Base-by-base conservation (phyloP, 805 yeast species). In the Priceomyces fermenticarens region DNA sequence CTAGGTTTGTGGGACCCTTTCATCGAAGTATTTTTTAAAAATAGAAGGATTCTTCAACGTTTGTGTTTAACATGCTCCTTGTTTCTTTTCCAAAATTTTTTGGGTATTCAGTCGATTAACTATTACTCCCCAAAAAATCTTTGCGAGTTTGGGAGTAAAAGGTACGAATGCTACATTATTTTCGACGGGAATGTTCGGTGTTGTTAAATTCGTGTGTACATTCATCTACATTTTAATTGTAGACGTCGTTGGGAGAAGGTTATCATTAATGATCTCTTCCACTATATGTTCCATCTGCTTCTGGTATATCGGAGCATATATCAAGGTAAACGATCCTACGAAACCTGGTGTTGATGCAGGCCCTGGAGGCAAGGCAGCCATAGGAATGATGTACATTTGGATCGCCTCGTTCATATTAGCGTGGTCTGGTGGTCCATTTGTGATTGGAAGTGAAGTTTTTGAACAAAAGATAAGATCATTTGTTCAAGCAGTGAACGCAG, bases 381-480 rank as follows among this genome's bases (percentile, higher is more conserved):
- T 65, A 41, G 68, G 52, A n/a, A 52, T 64, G 59, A 65, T 67
- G 70, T 67, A 66, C 47, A 51, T 67, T 30, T 67, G 71, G 71
- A 63, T 66, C 23, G 71, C 70, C 4, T 60, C 68, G 3, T 67
- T 66, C 38, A 66, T 66, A 15, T 52, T 58, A 30, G 70, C 69
- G 4, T 66, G 71, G 72, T 60, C 67, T 5, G 70, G 67, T 1
- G 70, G 70, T 14, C 72, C 71, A 5, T 67, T 62, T 48, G 70
- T 67, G 15, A 63, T 65, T 30, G 71, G 72, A 3, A 45, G 62
- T 32, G 72, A 67, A 44, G 60, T 66, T 3, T 67, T 64, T 45
- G 70, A 65, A 51, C 70, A 64, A 46, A 65, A 66, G 40, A 63
- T 67, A 46, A 51, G 72, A 38, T 58, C 69, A 13, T 65, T 67